These are phyloP conservation scores for Choanephora cucurbitarum DNA, from an alignment of 371 early-diverging fungal genomes.

Conservation along the genomic window DNA sequence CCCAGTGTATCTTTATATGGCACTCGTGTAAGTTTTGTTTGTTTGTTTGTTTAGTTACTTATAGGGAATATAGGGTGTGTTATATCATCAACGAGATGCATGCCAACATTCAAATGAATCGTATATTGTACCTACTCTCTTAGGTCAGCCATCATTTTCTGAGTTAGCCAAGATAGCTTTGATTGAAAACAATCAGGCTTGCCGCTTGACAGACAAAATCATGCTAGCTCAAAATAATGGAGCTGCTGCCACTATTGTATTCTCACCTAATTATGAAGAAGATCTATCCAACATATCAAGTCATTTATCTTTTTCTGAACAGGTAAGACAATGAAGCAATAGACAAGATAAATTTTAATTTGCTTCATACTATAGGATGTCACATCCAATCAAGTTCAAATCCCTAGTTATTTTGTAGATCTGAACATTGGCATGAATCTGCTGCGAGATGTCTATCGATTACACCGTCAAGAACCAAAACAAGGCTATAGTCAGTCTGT, in stretches of 20 bases:
- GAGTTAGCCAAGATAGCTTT: constrained; percentile 30
- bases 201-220: constrained; percentile 33
- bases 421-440: constrained; percentile 21
- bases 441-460: constrained; percentile 18
- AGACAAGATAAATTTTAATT: not conserved
- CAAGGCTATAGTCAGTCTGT: constrained; percentile 6
- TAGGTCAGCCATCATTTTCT: not conserved
- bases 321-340: not conserved
- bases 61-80: constrained; percentile 9
- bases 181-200: constrained; percentile 24
- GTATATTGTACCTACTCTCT: not conserved
- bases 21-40: constrained; percentile 1
- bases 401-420: constrained; percentile 35
- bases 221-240: constrained; percentile 31
- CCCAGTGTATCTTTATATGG: constrained; percentile 10
- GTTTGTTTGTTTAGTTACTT: not conserved
- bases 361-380: constrained; percentile 18
- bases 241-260: constrained; percentile 35
- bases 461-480: constrained; percentile 2
- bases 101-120: constrained; percentile 3
- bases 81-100: constrained; percentile 17
- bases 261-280: constrained; percentile 21
- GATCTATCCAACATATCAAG: not conserved
- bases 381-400: constrained; percentile 23
- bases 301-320: not conserved